Evolutionary conservation across 495 filamentous ascomycete genomes (phyloP).

Genomic region (Cairneyella variabilis): DNA sequence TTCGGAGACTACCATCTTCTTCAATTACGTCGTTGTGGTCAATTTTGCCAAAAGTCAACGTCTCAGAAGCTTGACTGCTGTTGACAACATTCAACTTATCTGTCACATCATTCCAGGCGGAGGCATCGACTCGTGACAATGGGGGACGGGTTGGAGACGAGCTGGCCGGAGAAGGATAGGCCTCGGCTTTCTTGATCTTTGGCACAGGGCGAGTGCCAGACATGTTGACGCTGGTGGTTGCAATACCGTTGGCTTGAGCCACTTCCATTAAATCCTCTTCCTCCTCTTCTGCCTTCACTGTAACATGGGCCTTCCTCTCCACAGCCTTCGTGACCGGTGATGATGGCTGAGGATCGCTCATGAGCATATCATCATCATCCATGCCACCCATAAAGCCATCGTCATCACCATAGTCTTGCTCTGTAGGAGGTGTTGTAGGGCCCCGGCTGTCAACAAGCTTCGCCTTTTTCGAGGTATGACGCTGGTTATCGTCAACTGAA

Average conservation of each 20-base stretch:
- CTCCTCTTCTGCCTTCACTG: constrained; percentile 59
- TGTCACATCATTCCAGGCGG: constrained; percentile 84
- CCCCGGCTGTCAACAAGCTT: constrained; percentile 43
- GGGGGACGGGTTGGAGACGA: constrained; percentile 69
- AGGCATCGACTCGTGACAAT: constrained; percentile 65
- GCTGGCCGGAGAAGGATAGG: constrained; percentile 63
- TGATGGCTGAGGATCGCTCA: constrained; percentile 82
- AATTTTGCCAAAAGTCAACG: constrained; percentile 68
- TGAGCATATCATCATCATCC: constrained; percentile 61
- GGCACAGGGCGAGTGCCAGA: constrained; percentile 75
- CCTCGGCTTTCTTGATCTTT: constrained; percentile 63
- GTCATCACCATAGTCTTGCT: constrained; percentile 39
- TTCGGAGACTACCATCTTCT: constrained; percentile 82
- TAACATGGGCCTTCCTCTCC: constrained; percentile 60
- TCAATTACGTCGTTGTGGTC: constrained; percentile 78
- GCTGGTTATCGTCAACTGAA: constrained; percentile 43
- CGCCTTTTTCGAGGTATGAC: constrained; percentile 42
- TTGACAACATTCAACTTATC: constrained; percentile 82
- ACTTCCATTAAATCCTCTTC: constrained; percentile 83
- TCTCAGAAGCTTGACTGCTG: constrained; percentile 56
- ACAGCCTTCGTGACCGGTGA: constrained; percentile 81
- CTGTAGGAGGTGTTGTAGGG: constrained; percentile 41
- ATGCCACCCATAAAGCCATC: constrained; percentile 45
- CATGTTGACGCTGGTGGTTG: constrained; percentile 74
- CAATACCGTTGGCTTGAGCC: constrained; percentile 67